phyloP scores from a whole-genome alignment of 2,329 filamentous ascomycete genomes.

The Monilinia fructicola region DNA sequence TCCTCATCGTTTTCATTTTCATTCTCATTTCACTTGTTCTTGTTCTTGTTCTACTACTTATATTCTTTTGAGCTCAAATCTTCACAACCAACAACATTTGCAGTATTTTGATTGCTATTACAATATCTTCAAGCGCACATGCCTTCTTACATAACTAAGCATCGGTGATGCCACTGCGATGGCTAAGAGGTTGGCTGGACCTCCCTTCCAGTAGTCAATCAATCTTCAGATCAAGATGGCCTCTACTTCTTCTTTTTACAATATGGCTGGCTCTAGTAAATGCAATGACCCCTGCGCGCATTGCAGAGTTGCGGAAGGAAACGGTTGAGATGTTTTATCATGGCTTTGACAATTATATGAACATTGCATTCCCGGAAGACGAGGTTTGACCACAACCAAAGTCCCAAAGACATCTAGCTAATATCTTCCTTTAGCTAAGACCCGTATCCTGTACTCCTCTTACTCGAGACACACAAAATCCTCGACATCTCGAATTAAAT shows the following conservation, averaged over 20 bases:
- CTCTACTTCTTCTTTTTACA: constrained; percentile 30
- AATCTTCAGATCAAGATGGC: constrained; percentile 32
- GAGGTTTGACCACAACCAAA: constrained; percentile 55
- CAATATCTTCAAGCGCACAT: constrained; percentile 39
- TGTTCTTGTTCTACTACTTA: not conserved
- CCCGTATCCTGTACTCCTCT: constrained; percentile 83
- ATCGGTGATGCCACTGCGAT: constrained; percentile 42
- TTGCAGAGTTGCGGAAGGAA: constrained; percentile 57
- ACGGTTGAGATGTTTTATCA: constrained; percentile 89
- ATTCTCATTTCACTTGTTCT: not conserved
- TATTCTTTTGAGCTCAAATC: no score
- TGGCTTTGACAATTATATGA: constrained; percentile 93
- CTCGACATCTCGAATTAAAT: constrained; percentile 81
- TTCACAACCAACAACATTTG: not conserved
- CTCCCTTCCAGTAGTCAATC: constrained; percentile 28
- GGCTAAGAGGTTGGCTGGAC: constrained; percentile 30
- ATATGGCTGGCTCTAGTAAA: constrained; percentile 35
- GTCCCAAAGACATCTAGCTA: not conserved
- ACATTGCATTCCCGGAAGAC: constrained; percentile 91
- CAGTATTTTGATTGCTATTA: constrained; percentile 1
- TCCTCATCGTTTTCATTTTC: not conserved
- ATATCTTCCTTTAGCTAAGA: constrained; percentile 57
- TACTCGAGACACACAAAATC: constrained; percentile 77
- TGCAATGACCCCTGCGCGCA: constrained; percentile 55
- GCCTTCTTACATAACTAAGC: constrained; percentile 37